Conservation (phyloP, 2,329 filamentous ascomycete genomes). For the Venturia pyrina region DNA sequence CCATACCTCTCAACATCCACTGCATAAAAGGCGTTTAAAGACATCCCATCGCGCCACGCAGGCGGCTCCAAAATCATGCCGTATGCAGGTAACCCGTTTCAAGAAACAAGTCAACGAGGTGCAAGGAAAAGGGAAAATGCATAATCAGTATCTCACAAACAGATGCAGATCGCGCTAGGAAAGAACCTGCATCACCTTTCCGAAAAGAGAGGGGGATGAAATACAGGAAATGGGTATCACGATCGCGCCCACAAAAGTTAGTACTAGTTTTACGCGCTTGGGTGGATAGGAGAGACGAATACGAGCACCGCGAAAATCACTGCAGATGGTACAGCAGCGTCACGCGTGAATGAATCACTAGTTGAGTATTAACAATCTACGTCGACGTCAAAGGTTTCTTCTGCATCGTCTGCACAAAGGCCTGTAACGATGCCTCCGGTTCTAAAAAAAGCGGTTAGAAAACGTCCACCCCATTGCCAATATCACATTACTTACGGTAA, state of each 20-base stretch:
- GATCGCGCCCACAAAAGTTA: background rate
- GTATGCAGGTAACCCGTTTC: too few species aligned
- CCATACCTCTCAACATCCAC: too few species aligned
- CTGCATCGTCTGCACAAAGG: conserved; percentile 37
- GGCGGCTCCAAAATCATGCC: too few species aligned
- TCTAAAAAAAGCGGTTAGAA: conserved; percentile 15
- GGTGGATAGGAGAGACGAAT: background rate
- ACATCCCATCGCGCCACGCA: too few species aligned
- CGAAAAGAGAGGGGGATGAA: too few species aligned
- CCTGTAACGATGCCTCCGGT: conserved; percentile 35
- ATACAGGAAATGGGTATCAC: background rate
- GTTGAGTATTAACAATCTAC: background rate
- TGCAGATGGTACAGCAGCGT: background rate
- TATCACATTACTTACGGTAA: conserved; percentile 17
- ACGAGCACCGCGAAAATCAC: background rate
- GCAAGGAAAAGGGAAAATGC: too few species aligned
- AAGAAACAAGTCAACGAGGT: too few species aligned
- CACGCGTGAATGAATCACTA: background rate
- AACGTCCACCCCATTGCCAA: background rate
- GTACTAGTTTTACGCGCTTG: background rate
- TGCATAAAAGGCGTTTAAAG: too few species aligned
- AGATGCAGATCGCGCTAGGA: too few species aligned
- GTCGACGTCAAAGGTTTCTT: conserved; percentile 17
- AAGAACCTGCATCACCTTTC: too few species aligned
- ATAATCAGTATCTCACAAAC: too few species aligned